Evolutionary conservation across 352 stramenopile genomes (phyloP), one percentile per base, ranked within the genome.

Genomic region (Phytopythium ostracodes): DNA sequence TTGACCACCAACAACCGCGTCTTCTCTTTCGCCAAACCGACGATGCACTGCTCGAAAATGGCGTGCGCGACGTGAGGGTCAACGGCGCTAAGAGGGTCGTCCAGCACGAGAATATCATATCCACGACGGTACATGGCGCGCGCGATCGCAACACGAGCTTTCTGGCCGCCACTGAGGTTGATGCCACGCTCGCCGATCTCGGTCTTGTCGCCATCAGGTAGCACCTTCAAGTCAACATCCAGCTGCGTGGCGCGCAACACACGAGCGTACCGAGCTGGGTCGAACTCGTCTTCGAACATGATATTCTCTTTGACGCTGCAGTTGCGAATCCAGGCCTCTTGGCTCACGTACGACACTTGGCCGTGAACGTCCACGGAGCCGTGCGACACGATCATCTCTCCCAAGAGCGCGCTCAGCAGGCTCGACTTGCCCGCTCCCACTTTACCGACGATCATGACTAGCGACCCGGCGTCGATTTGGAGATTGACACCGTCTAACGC

Each of bases 181-280:
- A 99, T 92, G 0, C 96, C 96, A 50, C 93, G 93, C 71, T 98
- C 95, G 8, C 94, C 96, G 56, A 99, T 98, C 70, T 98, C 93
- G 2, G 92, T 98, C 66, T 74, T 40, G 67, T 99, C 95, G 18
- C 94, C 91, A 49, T 85, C 68, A 2, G 89, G 81, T 20, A 98
- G 76, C 3, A 93, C 69, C 22, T 76, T 66, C 10, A 98, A 66
- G 67, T 98, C 94, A 38, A 87, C 71, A 2, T 68, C 52, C 24
- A 98, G 73, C 36, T 90, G 83, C 60, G 91, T 98, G 11, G 77
- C 78, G 44, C 75, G 52, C n/a, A 96, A 60, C 10, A 90, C 83
- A 33, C 70, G 62, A 27, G 84, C 24, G 60, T 82, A 82, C 7
- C 60, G 65, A 12, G 49, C 55, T 0, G 55, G 31, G 25, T 79